phyloP scores from a whole-genome alignment of 2,329 filamentous ascomycete genomes.

The Chalaropsis thielavioides region DNA sequence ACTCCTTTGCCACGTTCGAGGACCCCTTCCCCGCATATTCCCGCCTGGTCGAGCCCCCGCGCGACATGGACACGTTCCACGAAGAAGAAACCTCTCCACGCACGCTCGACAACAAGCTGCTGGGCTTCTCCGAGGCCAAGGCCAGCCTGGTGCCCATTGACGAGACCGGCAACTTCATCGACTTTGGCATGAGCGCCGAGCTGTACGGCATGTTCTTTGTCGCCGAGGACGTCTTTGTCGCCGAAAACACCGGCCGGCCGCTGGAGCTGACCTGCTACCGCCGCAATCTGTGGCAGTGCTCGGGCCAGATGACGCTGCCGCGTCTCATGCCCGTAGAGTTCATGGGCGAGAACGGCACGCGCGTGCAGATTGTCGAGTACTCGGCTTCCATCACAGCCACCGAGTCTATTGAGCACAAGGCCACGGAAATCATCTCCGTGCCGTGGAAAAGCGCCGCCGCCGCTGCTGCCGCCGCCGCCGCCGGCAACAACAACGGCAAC shows the following conservation, averaged over 20 bases:
- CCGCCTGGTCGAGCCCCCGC: constrained; percentile 31
- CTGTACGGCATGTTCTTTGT: constrained; percentile 82
- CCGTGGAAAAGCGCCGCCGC: constrained; percentile 76
- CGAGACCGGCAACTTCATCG: constrained; percentile 47
- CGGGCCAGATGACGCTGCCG: constrained; percentile 60
- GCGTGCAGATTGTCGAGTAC: constrained; percentile 61
- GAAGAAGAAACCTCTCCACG: constrained; percentile 35
- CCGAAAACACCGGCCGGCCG: constrained; percentile 41
- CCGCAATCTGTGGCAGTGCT: constrained; percentile 88
- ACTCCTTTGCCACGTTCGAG: constrained; percentile 34
- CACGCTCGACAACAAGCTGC: constrained; percentile 52
- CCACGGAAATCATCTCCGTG: constrained; percentile 88
- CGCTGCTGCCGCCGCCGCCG: constrained; percentile 22
- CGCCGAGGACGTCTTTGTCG: constrained; percentile 63
- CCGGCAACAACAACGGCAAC: neutral
- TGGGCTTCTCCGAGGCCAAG: constrained; percentile 55
- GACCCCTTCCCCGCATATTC: constrained; percentile 47
- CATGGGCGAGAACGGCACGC: constrained; percentile 22
- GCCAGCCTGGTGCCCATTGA: constrained; percentile 50
- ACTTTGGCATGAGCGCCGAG: constrained; percentile 56
- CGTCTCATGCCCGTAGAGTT: constrained; percentile 13
- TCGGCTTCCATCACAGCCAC: constrained; percentile 71
- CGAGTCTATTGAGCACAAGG: constrained; percentile 83
- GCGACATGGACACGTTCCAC: constrained; percentile 21
- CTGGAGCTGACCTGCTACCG: constrained; percentile 89